A percentile compares a stretch with the other conserved stretches of the same genome.
These are phyloP conservation scores for Ustilago loliicola DNA, from an alignment of 1,284 basidiomycete species.

Conservation along the genomic window DNA sequence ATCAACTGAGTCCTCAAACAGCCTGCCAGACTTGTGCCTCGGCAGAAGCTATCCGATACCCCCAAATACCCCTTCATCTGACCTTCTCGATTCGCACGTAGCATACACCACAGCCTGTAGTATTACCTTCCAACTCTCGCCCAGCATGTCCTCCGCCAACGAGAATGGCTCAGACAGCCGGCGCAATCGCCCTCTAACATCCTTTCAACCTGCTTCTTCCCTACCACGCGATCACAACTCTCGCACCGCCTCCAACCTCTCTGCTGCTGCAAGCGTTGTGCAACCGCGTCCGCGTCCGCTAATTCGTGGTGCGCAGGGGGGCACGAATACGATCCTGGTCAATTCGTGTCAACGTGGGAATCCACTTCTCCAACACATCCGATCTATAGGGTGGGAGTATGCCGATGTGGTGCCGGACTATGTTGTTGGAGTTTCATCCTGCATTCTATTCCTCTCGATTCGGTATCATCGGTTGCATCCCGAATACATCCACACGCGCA, in stretches of 20 bases:
- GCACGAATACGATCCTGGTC: constrained; percentile 63
- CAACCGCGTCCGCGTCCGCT: constrained; percentile 53
- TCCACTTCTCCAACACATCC: constrained; percentile 84
- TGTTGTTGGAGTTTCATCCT: constrained; percentile 62
- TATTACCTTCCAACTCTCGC: no score
- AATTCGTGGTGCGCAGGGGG: constrained; percentile 55
- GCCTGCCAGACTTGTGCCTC: no score
- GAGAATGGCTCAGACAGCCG: constrained; percentile 2
- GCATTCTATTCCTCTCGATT: constrained; percentile 75
- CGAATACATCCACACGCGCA: constrained; percentile 92
- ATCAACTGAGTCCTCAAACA: no score
- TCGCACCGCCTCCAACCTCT: not conserved
- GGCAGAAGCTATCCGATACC: no score
- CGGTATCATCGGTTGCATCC: constrained; percentile 97
- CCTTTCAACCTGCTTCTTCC: constrained; percentile 48
- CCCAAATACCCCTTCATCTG: no score
- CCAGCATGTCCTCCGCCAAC: not conserved
- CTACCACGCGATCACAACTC: constrained; percentile 24
- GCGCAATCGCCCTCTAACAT: constrained; percentile 30
- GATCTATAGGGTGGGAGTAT: constrained; percentile 92
- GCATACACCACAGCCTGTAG: no score
- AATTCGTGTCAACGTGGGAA: constrained; percentile 80
- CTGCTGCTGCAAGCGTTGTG: constrained; percentile 9
- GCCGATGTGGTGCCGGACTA: constrained; percentile 89
- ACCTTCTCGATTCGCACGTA: no score